These are phyloP conservation scores for Cyclocybe aegerita DNA, from an alignment of 768 basidiomycete genomes.

Conservation along the genomic window DNA sequence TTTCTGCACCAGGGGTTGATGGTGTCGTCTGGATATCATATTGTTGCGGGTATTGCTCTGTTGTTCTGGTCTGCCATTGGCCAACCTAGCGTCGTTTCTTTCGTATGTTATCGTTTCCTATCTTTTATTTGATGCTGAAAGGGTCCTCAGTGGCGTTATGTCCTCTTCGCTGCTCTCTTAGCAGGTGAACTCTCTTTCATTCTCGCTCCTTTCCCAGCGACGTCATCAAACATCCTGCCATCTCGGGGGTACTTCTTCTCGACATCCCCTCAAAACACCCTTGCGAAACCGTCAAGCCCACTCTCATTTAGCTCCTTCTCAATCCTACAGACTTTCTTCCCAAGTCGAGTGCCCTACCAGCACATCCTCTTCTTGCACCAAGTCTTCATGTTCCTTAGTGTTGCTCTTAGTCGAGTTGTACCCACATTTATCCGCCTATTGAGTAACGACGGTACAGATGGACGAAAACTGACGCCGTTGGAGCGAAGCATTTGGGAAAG, in stretches of 20 bases:
- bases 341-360: slow-evolving; percentile 68
- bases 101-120: slow-evolving; percentile 49
- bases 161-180: slow-evolving; percentile 62
- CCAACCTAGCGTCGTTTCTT: slow-evolving; percentile 56
- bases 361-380: slow-evolving; percentile 79
- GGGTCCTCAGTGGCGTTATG: slow-evolving; percentile 69
- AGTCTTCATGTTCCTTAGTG: slow-evolving; percentile 69
- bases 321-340: slow-evolving; percentile 45
- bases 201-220: slow-evolving; percentile 53
- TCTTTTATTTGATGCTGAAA: slow-evolving; percentile 6
- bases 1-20: slow-evolving; percentile 67
- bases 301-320: slow-evolving; percentile 19
- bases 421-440: slow-evolving; percentile 59
- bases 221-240: slow-evolving; percentile 37
- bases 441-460: slow-evolving; percentile 10
- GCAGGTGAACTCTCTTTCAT: slow-evolving; percentile 66
- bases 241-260: slow-evolving; percentile 30
- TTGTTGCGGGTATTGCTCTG: slow-evolving; percentile 55
- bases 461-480: slow-evolving; percentile 27
- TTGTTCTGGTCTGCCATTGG: slow-evolving; percentile 65
- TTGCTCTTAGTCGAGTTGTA: slow-evolving; percentile 69
- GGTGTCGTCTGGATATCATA: slow-evolving; percentile 64
- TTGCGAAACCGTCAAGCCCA: slow-evolving; percentile 10
- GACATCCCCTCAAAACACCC: too few species aligned
- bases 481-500: slow-evolving; percentile 44